Evolutionary conservation across 768 basidiomycete genomes (phyloP).

Genomic region (Dictyophora rubrovolvata): DNA sequence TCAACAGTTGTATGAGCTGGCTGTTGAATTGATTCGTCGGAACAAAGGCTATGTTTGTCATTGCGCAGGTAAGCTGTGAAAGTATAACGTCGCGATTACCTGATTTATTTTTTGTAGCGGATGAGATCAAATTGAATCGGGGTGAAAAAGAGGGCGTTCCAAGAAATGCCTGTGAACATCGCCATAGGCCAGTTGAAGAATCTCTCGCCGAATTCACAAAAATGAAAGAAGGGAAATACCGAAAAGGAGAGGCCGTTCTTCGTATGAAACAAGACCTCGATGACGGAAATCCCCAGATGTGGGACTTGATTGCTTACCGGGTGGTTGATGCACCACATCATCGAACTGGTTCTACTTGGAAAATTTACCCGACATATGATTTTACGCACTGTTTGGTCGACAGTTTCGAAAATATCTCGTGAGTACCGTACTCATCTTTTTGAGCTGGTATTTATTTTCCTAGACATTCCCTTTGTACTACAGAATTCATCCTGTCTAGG

Average conservation of each 20-base stretch:
- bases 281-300: slow-evolving; percentile 97
- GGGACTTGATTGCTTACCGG: slow-evolving; percentile 96
- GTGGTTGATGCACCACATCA: slow-evolving; percentile 88
- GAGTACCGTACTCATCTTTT: slow-evolving; percentile 25
- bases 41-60: slow-evolving; percentile 95
- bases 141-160: slow-evolving; percentile 75
- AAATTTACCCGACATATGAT: slow-evolving; percentile 97
- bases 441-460: neutral
- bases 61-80: slow-evolving; percentile 68
- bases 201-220: slow-evolving; percentile 80
- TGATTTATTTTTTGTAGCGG: slow-evolving; percentile 41
- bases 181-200: slow-evolving; percentile 76
- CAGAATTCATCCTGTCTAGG: slow-evolving; percentile 90
- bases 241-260: slow-evolving; percentile 84
- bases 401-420: slow-evolving; percentile 99
- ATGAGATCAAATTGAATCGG: slow-evolving; percentile 82
- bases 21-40: slow-evolving; percentile 76
- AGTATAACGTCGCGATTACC: neutral
- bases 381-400: slow-evolving; percentile 98
- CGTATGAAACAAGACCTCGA: slow-evolving; percentile 96
- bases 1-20: slow-evolving; percentile 73
- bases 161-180: slow-evolving; percentile 79
- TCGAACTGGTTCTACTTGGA: slow-evolving; percentile 88
- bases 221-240: slow-evolving; percentile 87
- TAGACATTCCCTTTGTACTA: slow-evolving; percentile 95